phyloP scores from a whole-genome alignment of 306 rosid genomes.

The Quillaja saponaria region DNA sequence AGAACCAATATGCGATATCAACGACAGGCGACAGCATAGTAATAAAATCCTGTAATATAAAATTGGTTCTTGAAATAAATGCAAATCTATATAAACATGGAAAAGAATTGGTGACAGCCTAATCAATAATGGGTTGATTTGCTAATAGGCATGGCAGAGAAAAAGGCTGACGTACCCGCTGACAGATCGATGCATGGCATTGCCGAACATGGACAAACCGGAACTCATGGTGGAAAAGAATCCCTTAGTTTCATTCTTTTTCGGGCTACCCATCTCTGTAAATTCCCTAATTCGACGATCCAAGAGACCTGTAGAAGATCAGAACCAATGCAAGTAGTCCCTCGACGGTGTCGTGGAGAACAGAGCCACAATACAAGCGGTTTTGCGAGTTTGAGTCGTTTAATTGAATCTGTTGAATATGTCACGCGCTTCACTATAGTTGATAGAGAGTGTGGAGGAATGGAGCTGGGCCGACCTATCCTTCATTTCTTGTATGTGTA shows the following conservation, averaged over 20 bases:
- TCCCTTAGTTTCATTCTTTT: constrained; percentile 55
- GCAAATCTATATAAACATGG: neutral
- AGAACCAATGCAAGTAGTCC: neutral
- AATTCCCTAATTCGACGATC: too few relatives aligned
- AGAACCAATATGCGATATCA: neutral
- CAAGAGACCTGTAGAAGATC: constrained; percentile 9
- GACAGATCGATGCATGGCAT: constrained; percentile 91
- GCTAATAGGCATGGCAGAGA: neutral
- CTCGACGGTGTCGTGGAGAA: constrained; percentile 8
- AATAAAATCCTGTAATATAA: neutral
- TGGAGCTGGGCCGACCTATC: too few relatives aligned
- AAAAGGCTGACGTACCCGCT: constrained; percentile 56
- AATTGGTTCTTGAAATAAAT: neutral
- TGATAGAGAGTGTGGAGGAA: too few relatives aligned
- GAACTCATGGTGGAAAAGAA: constrained; percentile 75
- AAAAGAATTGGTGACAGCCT: too few relatives aligned
- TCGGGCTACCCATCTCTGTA: constrained; percentile 57
- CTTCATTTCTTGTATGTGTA: too few relatives aligned
- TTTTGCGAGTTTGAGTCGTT: too few relatives aligned
- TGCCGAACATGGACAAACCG: constrained; percentile 64
- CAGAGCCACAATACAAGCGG: neutral
- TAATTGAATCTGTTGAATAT: too few relatives aligned
- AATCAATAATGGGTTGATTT: too few relatives aligned
- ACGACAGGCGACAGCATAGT: neutral
- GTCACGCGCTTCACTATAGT: too few relatives aligned